Conservation (phyloP, 2,329 filamentous ascomycete genomes). For the Penicillium nordicum region DNA sequence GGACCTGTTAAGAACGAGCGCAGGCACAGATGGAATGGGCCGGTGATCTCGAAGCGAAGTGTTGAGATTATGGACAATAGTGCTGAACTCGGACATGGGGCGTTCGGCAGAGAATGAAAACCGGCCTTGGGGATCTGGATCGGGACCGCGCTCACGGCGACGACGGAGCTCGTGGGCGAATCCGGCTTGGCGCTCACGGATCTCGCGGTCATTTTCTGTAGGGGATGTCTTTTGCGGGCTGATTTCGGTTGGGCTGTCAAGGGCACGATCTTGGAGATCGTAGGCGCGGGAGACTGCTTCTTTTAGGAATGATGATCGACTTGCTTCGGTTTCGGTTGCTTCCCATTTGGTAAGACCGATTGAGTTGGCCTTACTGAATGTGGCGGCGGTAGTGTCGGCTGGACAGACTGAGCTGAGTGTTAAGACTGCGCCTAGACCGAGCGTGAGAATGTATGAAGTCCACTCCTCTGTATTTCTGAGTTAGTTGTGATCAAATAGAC, state of each 20-base stretch:
- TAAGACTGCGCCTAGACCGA: conserved; percentile 56
- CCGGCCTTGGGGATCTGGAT: conserved; percentile 12
- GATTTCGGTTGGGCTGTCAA: background rate
- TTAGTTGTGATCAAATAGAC: background rate
- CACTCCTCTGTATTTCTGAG: conserved; percentile 52
- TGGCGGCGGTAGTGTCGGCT: conserved; percentile 39
- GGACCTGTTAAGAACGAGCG: conserved; percentile 3
- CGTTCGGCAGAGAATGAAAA: conserved; percentile 34
- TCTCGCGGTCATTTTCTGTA: conserved; percentile 15
- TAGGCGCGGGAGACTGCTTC: conserved; percentile 60
- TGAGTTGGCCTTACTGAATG: conserved; percentile 52
- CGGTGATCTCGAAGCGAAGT: conserved; percentile 16
- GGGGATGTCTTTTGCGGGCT: conserved; percentile 13
- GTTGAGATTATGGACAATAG: conserved; percentile 37
- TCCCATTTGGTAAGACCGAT: conserved; percentile 59
- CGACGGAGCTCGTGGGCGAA: conserved; percentile 35
- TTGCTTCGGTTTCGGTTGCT: conserved; percentile 45
- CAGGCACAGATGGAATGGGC: conserved; percentile 8
- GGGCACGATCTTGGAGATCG: conserved; percentile 40
- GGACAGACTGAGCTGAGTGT: conserved; percentile 46
- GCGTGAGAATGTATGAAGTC: conserved; percentile 58
- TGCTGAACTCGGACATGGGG: conserved; percentile 39
- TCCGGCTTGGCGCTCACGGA: conserved; percentile 30
- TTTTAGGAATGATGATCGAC: conserved; percentile 57
- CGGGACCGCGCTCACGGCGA: conserved; percentile 16